These are phyloP conservation scores for Oleoguttula mirabilis DNA, from an alignment of 495 filamentous ascomycete species.

Conservation along the genomic window DNA sequence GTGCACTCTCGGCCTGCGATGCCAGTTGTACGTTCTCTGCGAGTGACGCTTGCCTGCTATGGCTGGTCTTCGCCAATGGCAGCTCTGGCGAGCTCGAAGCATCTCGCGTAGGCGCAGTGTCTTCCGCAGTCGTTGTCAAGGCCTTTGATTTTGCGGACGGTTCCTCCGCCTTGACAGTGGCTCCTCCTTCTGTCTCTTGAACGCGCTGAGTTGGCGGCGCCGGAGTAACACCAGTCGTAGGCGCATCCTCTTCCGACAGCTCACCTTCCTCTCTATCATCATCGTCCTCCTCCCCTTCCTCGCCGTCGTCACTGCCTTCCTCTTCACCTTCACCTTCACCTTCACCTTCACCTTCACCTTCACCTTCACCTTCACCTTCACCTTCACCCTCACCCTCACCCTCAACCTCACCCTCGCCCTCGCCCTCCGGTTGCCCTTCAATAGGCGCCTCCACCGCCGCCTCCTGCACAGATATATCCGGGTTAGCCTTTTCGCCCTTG, in stretches of 20 bases:
- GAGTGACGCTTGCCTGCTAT: conserved; percentile 26
- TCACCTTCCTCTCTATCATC: conserved; percentile 24
- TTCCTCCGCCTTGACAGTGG: background rate
- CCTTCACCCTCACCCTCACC: conserved; percentile 22
- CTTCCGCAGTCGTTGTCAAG: no score
- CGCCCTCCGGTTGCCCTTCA: conserved; percentile 14
- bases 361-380: conserved; percentile 21
- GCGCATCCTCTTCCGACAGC: conserved; percentile 19
- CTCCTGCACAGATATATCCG: conserved; percentile 27
- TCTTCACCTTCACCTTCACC: conserved; percentile 27
- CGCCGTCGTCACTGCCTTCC: conserved; percentile 23
- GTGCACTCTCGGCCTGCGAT: background rate
- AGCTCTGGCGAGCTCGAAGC: conserved; percentile 27
- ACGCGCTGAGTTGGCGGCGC: conserved; percentile 7
- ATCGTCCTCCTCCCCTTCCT: conserved; percentile 24
- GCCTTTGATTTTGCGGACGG: no score
- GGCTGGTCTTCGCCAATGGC: conserved; percentile 22
- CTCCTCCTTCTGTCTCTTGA: background rate
- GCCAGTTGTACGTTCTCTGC: background rate
- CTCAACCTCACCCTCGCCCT: conserved; percentile 16
- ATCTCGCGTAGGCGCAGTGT: no score
- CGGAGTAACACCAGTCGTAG: conserved; percentile 4
- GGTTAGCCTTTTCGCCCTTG: conserved; percentile 21
- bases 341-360: conserved; percentile 22
- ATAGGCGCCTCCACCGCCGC: conserved; percentile 20